Base-by-base conservation (phyloP, 352 stramenopile genomes). In the Phytophthora sansomeana region DNA sequence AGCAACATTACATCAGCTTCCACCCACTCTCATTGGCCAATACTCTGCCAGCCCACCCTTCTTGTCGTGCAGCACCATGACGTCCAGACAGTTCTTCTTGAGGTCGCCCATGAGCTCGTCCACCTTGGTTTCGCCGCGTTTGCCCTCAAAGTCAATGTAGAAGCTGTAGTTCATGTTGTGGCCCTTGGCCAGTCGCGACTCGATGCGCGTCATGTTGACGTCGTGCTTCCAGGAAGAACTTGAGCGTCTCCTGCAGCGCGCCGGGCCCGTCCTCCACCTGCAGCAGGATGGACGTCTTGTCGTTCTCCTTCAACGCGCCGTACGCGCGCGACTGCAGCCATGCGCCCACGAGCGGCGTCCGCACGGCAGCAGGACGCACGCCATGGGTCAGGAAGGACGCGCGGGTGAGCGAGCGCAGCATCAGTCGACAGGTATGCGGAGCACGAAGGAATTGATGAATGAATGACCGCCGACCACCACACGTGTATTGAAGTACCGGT, bases 221-320 rank as follows among this genome's bases (percentile, higher is more conserved):
- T 98, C 92, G 75, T 98, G 96, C 70, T 98, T 98, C 93, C 93
- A 98, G n/a, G 81, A 98, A 99, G 61, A 97, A 98, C 75, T 90
- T 91, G 61, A 99, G 80, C 63, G 98, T 97, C 43, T 98, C 91
- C 67, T 98, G 91, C 43, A 99, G 78, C 17, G 95, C 90, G 16
- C 97, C 96, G 21, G 83, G 80, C 3, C 79, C 75, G 52, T 94
- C 86, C 56, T 88, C 75, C 17, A 91, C 83, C 49, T 94, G 78
- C n/a, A 94, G 68, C 54, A 92, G 59, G 43, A 94, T 75, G 56
- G 82, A 90, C 42, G 82, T 94, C 81, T 94, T 94, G 60, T 74
- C 68, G 66, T 87, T 67, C 48, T 91, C 84, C 21, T 24, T 24
- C 36, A 56, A 33, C 0, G 64, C 52, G 9, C 78, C 72, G 35